Evolutionary conservation across 768 basidiomycete species (phyloP).

Genomic region (Phylloporus scabripes): DNA sequence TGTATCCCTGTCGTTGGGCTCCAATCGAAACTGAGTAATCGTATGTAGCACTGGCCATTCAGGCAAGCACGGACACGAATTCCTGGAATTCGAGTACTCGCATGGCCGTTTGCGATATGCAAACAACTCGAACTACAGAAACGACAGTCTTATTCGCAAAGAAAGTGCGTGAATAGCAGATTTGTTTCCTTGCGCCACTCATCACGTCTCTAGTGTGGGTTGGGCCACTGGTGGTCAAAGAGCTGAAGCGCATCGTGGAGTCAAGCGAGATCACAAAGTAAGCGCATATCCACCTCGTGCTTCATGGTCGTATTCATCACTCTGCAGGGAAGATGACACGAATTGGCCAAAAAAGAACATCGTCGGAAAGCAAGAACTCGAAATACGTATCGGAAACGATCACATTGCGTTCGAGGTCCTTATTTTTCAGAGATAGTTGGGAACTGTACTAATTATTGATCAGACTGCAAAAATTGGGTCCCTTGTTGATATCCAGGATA

Average conservation of each 20-base stretch:
- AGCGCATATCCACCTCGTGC: not conserved
- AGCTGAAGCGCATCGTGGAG: conserved; percentile 91
- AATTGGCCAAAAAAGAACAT: conserved; percentile 99
- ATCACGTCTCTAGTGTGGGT: conserved; percentile 71
- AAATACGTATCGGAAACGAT: conserved; percentile 89
- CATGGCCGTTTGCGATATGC: conserved; percentile 96
- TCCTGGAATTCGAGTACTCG: conserved; percentile 97
- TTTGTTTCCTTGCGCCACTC: not conserved
- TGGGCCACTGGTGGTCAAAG: conserved; percentile 85
- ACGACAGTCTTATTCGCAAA: conserved; percentile 96
- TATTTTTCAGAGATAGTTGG: not conserved
- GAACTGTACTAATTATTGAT: not conserved
- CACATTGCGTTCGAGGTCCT: conserved; percentile 95
- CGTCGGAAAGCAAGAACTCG: conserved; percentile 96
- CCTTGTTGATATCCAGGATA: conserved; percentile 93
- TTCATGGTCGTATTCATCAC: not conserved
- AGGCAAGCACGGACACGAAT: conserved; percentile 96
- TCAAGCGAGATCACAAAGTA: conserved; percentile 93
- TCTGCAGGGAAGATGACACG: conserved; percentile 87
- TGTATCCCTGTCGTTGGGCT: conserved; percentile 16
- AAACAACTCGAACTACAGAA: conserved; percentile 98
- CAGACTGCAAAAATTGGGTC: conserved; percentile 99
- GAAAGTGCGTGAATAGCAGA: conserved; percentile 66
- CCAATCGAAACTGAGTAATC: not conserved
- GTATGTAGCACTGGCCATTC: conserved; percentile 76